A percentile compares a stretch with the other conserved stretches of the same genome.
phyloP scores from a whole-genome alignment of 805 yeast species.

The Cyberlindnera suaveolens region DNA sequence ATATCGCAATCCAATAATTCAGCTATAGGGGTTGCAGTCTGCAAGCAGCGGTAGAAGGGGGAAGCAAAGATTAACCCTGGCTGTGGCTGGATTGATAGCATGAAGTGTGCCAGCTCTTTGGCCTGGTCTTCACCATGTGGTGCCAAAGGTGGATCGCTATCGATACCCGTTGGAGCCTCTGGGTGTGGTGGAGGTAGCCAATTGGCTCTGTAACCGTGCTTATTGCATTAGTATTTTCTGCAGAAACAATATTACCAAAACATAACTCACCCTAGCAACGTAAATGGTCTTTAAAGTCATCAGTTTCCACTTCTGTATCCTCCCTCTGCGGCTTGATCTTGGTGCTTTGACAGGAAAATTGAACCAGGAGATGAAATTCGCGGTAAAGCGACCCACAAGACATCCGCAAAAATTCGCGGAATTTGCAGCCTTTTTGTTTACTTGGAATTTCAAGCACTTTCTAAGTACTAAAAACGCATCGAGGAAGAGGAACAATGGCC shows the following conservation, averaged over 20 bases:
- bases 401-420: too few relatives aligned
- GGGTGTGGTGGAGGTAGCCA: constrained; percentile 75
- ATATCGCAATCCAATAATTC: constrained; percentile 51
- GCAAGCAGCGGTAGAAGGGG: constrained; percentile 86
- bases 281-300: constrained; percentile 56
- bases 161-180: constrained; percentile 81
- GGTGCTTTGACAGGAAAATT: too few relatives aligned
- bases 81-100: constrained; percentile 44
- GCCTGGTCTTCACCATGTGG: constrained; percentile 88
- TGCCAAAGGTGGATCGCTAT: constrained; percentile 84
- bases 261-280: constrained; percentile 45
- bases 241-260: too few relatives aligned
- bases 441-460: too few relatives aligned
- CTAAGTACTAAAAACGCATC: too few relatives aligned
- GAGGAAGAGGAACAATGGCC: neutral
- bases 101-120: constrained; percentile 59
- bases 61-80: constrained; percentile 72
- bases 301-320: neutral
- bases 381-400: too few relatives aligned
- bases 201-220: constrained; percentile 86
- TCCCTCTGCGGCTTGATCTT: too few relatives aligned
- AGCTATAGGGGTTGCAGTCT: constrained; percentile 72
- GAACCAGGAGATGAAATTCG: too few relatives aligned
- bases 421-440: too few relatives aligned
- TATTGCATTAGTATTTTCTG: neutral